These are phyloP conservation scores for Pseudogymnoascus sp. DNA, from an alignment of 2,329 filamentous ascomycete species.

Conservation along the genomic window DNA sequence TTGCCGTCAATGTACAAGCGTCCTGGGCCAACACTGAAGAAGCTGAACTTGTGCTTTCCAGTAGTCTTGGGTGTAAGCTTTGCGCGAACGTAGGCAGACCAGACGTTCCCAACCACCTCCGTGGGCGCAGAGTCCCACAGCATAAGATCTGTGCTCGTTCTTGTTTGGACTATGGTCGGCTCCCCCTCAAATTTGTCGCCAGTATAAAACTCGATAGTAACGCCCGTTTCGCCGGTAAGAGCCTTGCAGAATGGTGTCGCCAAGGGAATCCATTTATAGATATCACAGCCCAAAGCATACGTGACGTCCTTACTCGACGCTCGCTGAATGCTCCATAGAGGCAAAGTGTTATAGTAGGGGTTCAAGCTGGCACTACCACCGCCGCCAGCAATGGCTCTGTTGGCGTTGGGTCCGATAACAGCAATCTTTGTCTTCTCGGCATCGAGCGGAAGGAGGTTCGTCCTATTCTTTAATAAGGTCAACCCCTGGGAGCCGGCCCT, in stretches of 20 bases:
- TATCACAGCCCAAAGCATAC: conserved; percentile 56
- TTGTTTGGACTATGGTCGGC: conserved; percentile 49
- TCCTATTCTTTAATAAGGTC: conserved; percentile 57
- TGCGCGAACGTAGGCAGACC: conserved; percentile 48
- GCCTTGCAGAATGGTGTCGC: conserved; percentile 52
- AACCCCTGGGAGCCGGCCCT: conserved; percentile 54
- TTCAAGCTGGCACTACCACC: conserved; percentile 62
- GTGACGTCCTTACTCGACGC: conserved; percentile 47
- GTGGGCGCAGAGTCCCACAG: conserved; percentile 62
- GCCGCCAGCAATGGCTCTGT: conserved; percentile 58
- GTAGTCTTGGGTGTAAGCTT: conserved; percentile 52
- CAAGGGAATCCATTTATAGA: conserved; percentile 57
- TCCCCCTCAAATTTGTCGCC: conserved; percentile 55
- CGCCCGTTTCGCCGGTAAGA: conserved; percentile 49
- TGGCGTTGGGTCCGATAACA: conserved; percentile 60
- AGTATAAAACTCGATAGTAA: conserved; percentile 56
- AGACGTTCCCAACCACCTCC: conserved; percentile 52
- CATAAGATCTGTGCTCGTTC: conserved; percentile 59
- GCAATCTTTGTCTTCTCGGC: conserved; percentile 50
- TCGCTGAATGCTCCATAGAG: conserved; percentile 53
- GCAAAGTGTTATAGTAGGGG: conserved; percentile 60
- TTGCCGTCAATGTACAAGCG: conserved; percentile 52
- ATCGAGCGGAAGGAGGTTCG: conserved; percentile 50
- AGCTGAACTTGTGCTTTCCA: conserved; percentile 58
- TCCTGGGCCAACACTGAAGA: conserved; percentile 60